Percentiles rank a stretch among this genome's conserved stretches.
These are phyloP conservation scores for Uromyces viciae-fabae DNA, from an alignment of 1,284 basidiomycete species.

Conservation along the genomic window DNA sequence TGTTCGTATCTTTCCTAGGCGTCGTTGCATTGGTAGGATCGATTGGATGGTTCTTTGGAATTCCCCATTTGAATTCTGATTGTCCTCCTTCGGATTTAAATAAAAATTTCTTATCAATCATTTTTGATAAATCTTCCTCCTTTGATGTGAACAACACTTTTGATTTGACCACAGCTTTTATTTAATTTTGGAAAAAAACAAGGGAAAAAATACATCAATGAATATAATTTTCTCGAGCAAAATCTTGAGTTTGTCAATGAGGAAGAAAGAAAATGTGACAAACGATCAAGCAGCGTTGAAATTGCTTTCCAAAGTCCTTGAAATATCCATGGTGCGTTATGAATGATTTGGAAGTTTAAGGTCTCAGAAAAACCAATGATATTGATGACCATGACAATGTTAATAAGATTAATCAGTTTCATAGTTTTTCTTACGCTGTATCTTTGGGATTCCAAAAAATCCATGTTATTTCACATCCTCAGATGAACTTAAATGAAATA, in stretches of 20 bases:
- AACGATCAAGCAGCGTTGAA: conserved; percentile 40
- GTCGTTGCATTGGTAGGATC: neutral
- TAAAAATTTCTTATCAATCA: conserved; percentile 4
- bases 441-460: no score
- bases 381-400: no score
- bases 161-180: conserved; percentile 18
- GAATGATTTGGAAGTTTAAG: conserved; percentile 31
- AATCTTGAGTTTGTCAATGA: neutral
- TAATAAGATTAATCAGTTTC: neutral
- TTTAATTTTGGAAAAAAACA: no score
- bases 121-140: conserved; percentile 4
- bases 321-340: conserved; percentile 42
- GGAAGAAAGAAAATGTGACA: neutral
- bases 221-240: neutral
- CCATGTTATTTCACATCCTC: no score
- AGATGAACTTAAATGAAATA: neutral
- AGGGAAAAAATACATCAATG: neutral
- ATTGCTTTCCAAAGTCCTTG: conserved; percentile 44
- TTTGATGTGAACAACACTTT: conserved; percentile 24
- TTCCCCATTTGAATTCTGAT: conserved; percentile 13
- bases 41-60: conserved; percentile 1
- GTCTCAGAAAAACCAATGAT: conserved; percentile 2
- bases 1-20: neutral
- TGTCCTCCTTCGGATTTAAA: conserved; percentile 5
- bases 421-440: neutral